phyloP scores from a whole-genome alignment of 1,139 yeast species.

The Saccharomyces hybrid region DNA sequence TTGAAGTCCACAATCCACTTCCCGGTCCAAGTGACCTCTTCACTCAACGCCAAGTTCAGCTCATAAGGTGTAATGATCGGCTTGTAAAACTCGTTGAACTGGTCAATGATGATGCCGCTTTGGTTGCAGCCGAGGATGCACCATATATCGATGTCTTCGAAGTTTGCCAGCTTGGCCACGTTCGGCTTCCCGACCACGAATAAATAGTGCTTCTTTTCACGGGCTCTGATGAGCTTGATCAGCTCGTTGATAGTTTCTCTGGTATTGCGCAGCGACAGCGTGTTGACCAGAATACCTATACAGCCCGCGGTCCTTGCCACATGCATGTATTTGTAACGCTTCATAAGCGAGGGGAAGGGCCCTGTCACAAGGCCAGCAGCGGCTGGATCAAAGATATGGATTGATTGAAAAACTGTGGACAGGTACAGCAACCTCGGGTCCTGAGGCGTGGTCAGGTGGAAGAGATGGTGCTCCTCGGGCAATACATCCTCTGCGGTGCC shows the following conservation, averaged over 20 bases:
- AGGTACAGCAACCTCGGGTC: slow-evolving; percentile 71
- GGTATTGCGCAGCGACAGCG: slow-evolving; percentile 71
- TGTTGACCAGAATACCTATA: slow-evolving; percentile 82
- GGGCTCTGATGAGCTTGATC: slow-evolving; percentile 51
- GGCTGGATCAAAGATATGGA: slow-evolving; percentile 43
- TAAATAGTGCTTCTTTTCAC: slow-evolving; percentile 85
- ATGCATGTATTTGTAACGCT: slow-evolving; percentile 79
- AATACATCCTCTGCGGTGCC: slow-evolving; percentile 12
- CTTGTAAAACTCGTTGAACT: slow-evolving; percentile 68
- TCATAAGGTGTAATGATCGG: slow-evolving; percentile 95
- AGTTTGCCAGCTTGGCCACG: slow-evolving; percentile 91
- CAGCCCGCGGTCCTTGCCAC: slow-evolving; percentile 87
- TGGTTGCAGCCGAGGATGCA: slow-evolving; percentile 91
- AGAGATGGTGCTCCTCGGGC: slow-evolving; percentile 41
- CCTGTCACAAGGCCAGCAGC: slow-evolving; percentile 37
- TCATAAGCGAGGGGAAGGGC: slow-evolving; percentile 71
- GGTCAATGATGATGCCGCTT: slow-evolving; percentile 82
- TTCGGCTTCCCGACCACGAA: slow-evolving; percentile 98
- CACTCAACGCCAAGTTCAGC: slow-evolving; percentile 65
- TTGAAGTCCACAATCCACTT: slow-evolving; percentile 83
- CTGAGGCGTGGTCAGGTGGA: slow-evolving; percentile 68
- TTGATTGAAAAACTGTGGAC: slow-evolving; percentile 56
- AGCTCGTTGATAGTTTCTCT: slow-evolving; percentile 54
- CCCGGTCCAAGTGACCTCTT: slow-evolving; percentile 81
- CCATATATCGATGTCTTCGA: slow-evolving; percentile 88